phyloP scores from a whole-genome alignment of 768 basidiomycete species.

The Podaxis sp. region DNA sequence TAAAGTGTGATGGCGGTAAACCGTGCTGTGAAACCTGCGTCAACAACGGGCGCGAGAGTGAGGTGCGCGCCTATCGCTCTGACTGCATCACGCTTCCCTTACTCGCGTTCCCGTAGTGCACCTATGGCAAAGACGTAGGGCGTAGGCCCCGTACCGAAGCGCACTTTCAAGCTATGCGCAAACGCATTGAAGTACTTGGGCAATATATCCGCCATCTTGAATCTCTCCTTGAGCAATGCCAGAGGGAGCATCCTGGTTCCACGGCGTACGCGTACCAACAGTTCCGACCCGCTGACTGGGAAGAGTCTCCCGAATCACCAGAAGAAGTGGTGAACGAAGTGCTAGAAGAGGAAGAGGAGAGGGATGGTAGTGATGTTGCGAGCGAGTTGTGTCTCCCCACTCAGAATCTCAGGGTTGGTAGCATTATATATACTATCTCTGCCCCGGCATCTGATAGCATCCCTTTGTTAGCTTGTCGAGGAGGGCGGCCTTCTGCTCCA shows the following conservation, averaged over 20 bases:
- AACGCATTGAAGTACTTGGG: conserved; percentile 36
- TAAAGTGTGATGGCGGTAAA: conserved; percentile 44
- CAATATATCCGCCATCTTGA: conserved; percentile 41
- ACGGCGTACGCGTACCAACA: conserved; percentile 28
- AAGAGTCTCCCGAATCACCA: conserved; percentile 14
- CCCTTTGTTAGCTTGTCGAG: conserved; percentile 28
- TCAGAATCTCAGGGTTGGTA: conserved; percentile 35
- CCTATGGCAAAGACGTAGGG: conserved; percentile 40
- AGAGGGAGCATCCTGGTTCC: conserved; percentile 33
- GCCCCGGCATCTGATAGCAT: neutral
- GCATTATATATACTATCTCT: neutral
- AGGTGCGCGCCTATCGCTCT: conserved; percentile 27
- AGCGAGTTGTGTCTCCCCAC: conserved; percentile 39
- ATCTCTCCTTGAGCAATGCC: conserved; percentile 40
- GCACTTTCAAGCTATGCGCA: conserved; percentile 43
- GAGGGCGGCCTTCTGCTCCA: conserved; percentile 38
- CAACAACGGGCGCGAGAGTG: conserved; percentile 33
- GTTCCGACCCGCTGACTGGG: conserved; percentile 26
- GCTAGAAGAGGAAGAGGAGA: conserved; percentile 17
- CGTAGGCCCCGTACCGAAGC: conserved; percentile 44
- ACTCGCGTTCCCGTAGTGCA: conserved; percentile 29
- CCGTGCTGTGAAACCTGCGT: conserved; percentile 43
- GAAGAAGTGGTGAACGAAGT: conserved; percentile 21
- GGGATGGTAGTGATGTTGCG: conserved; percentile 19
- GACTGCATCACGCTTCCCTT: neutral